Evolutionary conservation across 208 protist genomes (phyloP), one percentile per base, ranked within the genome.

Genomic region (Crithidia acanthocephali): DNA sequence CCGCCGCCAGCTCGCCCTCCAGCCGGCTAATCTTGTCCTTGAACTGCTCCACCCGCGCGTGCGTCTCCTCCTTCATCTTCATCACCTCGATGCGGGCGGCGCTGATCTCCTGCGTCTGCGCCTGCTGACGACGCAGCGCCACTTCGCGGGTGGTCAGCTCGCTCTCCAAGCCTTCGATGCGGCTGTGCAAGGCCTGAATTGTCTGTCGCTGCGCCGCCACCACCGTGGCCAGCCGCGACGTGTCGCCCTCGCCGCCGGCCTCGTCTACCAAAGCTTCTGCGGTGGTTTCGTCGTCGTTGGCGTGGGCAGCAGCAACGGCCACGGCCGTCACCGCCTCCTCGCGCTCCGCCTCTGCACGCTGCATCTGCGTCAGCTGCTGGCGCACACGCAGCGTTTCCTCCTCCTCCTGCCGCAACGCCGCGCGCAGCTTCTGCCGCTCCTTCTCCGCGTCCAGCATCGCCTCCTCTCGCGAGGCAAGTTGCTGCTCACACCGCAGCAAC

Each of bases 321-420:
- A 28, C 25, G 5, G 18, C 47, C 13, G 13, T 37, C 33, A n/a
- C 11, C 20, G 37, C 61, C n/a, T 52, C 37, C 10, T 20, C 72
- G 20, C 37, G 55, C 27, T 78, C 70, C 0, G 42, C 53, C 52
- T 72, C 72, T 18, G 28, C 37, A 69, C 48, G 40, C 16, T 60
- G 45, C 45, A 75, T 13, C 63, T 73, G 68, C 25, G 53, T 62
- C 2, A 70, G 68, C 53, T 78, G 63, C 25, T 82, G 67, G 2
- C 59, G 66, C 7, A 74, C 48, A 18, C 37, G 50, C 22, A 63
- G 50, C 30, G 73, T 67, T 44, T 72, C 69, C 60, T 81, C 79
- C 50, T 86, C 81, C 25, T 83, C 70, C 62, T 84, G 73, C 16
- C 64, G 77, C 27, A 83, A 52, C 71, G 61, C 13, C 45, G 50